Conservation (phyloP, 2,329 filamentous ascomycete genomes). For the Rutstroemia sp. region DNA sequence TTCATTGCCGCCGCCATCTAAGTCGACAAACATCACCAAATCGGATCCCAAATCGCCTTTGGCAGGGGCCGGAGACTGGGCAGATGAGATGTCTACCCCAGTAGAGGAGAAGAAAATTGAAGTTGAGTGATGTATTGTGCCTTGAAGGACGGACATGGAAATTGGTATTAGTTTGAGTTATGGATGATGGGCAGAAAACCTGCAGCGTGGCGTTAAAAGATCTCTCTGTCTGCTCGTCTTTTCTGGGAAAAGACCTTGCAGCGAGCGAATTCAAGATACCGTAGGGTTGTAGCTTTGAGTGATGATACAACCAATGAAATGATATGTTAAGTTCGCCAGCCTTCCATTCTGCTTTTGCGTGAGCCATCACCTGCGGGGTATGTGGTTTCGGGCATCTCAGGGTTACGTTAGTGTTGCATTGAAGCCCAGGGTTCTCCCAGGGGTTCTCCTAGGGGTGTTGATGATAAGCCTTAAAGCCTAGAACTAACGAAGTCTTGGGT, state of each 20-base stretch:
- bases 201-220: no score
- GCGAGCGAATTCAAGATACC: no score
- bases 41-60: slow-evolving; percentile 8
- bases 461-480: background rate
- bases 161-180: no score
- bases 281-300: no score
- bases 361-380: background rate
- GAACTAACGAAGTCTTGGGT: background rate
- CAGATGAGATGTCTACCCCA: slow-evolving; percentile 27
- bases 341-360: no score
- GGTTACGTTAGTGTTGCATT: background rate
- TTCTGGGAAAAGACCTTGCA: no score
- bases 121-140: background rate
- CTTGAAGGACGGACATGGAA: no score
- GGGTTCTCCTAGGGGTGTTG: background rate
- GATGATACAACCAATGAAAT: no score
- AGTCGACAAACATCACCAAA: background rate
- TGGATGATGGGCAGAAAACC: no score
- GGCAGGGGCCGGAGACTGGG: slow-evolving; percentile 21
- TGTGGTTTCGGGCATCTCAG: background rate
- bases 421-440: background rate
- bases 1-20: slow-evolving; percentile 11
- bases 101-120: slow-evolving; percentile 20
- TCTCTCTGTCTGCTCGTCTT: no score
- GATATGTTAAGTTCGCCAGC: no score